phyloP scores from a whole-genome alignment of 352 stramenopile genomes.

The Phytophthora ohioensis region DNA sequence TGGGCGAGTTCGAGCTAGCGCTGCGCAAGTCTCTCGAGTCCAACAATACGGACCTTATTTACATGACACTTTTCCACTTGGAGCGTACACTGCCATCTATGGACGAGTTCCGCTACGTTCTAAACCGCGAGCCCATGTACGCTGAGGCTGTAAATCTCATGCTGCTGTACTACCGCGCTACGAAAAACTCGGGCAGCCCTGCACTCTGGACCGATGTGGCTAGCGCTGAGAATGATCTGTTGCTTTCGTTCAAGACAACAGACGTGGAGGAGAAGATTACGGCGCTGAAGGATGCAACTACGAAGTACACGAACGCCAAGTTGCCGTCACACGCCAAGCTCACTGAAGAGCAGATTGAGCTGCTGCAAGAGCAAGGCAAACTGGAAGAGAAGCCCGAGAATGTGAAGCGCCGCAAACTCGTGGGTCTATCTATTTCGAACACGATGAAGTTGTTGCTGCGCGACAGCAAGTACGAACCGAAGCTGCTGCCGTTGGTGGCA shows the following conservation, averaged over 20 bases:
- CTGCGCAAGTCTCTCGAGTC: constrained; percentile 90
- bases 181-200: constrained; percentile 67
- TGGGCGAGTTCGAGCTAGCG: constrained; percentile 92
- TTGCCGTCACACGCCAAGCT: constrained; percentile 71
- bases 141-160: constrained; percentile 79
- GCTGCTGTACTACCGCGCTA: constrained; percentile 80
- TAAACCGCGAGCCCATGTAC: constrained; percentile 79
- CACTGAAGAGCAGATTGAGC: constrained; percentile 87
- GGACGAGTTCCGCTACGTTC: constrained; percentile 84
- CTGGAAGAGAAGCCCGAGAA: constrained; percentile 85
- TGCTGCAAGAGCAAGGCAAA: constrained; percentile 88
- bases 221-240: constrained; percentile 78
- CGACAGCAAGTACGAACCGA: constrained; percentile 85
- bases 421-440: constrained; percentile 87
- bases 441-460: constrained; percentile 86
- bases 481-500: constrained; percentile 71
- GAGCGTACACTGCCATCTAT: constrained; percentile 81
- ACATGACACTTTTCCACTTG: constrained; percentile 90
- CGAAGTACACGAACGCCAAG: constrained; percentile 78
- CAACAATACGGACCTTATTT: constrained; percentile 91
- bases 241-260: constrained; percentile 71
- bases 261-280: constrained; percentile 76
- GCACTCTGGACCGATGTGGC: constrained; percentile 71
- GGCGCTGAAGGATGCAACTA: constrained; percentile 69
- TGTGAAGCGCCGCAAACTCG: constrained; percentile 81